A percentile compares a stretch with the other conserved stretches of the same genome.
phyloP scores from a whole-genome alignment of 768 basidiomycete genomes.

The Trametes cingulata region DNA sequence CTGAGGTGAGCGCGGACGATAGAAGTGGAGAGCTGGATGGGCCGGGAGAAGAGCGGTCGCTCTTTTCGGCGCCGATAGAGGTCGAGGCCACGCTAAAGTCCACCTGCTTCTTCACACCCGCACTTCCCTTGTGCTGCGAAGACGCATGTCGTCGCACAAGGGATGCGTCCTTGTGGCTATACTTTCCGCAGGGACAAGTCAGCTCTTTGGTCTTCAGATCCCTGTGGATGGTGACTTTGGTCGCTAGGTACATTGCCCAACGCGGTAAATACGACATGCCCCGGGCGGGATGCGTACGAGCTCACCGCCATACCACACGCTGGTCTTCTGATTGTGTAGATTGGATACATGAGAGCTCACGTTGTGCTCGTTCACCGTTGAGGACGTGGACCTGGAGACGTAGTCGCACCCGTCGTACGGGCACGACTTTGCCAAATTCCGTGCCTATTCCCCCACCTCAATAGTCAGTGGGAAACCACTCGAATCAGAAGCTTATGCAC shows the following conservation, averaged over 20 bases:
- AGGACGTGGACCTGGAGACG: not conserved
- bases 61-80: not conserved
- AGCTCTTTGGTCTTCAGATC: conserved; percentile 5
- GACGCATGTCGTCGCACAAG: not conserved
- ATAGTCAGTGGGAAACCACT: not conserved
- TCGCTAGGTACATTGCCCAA: not conserved
- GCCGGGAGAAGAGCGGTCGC: no score
- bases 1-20: no score
- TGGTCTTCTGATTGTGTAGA: not conserved
- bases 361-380: not conserved
- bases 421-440: not conserved
- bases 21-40: no score
- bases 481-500: no score
- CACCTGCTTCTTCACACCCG: not conserved
- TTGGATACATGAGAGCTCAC: conserved; percentile 1
- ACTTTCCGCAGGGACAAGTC: conserved; percentile 6
- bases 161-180: not conserved
- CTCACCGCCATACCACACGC: conserved; percentile 3
- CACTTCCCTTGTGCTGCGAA: not conserved
- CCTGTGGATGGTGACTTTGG: not conserved
- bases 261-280: not conserved
- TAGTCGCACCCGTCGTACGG: not conserved
- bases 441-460: not conserved
- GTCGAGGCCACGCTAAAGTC: not conserved
- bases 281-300: not conserved